Percentiles rank a stretch among this genome's conserved stretches.
Evolutionary conservation across 2,329 filamentous ascomycete species (phyloP).

Genomic region (Colletotrichum truncatum): DNA sequence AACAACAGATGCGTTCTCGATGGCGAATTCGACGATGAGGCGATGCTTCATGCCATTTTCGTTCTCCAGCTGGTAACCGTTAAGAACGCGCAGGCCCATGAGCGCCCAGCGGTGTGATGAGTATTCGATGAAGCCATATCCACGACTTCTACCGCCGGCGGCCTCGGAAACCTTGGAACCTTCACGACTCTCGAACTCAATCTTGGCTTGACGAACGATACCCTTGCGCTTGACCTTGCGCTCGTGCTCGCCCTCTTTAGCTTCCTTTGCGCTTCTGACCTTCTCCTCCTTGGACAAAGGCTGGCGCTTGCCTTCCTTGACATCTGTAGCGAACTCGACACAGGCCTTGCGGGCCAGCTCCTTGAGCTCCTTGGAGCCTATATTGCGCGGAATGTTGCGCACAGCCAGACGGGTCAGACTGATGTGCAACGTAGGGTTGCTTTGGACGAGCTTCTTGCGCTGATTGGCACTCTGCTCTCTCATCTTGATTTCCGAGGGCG

Average conservation of each 20-base stretch:
- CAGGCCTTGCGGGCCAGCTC: conserved; percentile 90
- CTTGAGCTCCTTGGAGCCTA: conserved; percentile 89
- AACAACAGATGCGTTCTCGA: conserved; percentile 98
- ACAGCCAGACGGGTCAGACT: conserved; percentile 90
- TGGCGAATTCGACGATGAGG: conserved; percentile 95
- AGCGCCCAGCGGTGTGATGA: conserved; percentile 91
- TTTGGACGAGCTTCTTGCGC: conserved; percentile 88
- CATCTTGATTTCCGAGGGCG: conserved; percentile 84
- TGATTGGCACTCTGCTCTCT: conserved; percentile 88
- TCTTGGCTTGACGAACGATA: conserved; percentile 92
- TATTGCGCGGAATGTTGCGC: conserved; percentile 86
- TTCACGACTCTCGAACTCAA: conserved; percentile 89
- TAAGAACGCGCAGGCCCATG: conserved; percentile 94
- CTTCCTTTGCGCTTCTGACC: conserved; percentile 79
- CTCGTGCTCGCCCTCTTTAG: conserved; percentile 80
- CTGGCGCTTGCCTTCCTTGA: conserved; percentile 78
- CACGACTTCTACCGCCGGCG: conserved; percentile 82
- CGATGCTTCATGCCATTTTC: conserved; percentile 83
- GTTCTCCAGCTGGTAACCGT: conserved; percentile 74
- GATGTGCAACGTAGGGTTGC: conserved; percentile 88
- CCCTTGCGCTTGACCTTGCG: conserved; percentile 84
- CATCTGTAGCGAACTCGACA: conserved; percentile 92
- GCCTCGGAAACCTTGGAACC: conserved; percentile 85
- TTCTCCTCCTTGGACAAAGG: conserved; percentile 92
- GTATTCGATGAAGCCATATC: conserved; percentile 98